Evolutionary conservation across 495 filamentous ascomycete genomes (phyloP).

Genomic region (Entonaema liquescens): DNA sequence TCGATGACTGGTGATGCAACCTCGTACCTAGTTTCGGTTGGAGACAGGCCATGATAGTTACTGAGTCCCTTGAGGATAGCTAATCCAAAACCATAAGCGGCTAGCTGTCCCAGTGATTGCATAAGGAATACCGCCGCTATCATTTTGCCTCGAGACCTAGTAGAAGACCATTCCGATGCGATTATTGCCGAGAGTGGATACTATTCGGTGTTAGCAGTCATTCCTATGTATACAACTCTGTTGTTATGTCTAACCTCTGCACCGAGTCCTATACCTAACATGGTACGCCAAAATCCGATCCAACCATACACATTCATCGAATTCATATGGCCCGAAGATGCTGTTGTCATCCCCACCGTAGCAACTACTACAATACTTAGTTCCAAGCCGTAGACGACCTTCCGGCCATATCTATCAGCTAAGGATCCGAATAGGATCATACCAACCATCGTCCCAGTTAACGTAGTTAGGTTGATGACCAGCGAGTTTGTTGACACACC

Average conservation of each 20-base stretch:
- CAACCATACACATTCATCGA: constrained; percentile 66
- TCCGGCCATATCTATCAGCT: constrained; percentile 69
- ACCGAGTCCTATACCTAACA: constrained; percentile 63
- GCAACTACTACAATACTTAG: constrained; percentile 63
- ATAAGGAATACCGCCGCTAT: constrained; percentile 72
- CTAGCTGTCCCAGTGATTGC: constrained; percentile 72
- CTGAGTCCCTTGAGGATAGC: constrained; percentile 63
- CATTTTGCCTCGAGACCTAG: constrained; percentile 66
- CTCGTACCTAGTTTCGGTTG: constrained; percentile 60
- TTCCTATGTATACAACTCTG: neutral
- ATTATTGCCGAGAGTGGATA: constrained; percentile 63
- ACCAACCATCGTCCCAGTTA: constrained; percentile 66
- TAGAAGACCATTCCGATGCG: constrained; percentile 70
- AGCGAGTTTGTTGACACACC: constrained; percentile 19
- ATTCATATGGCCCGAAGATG: constrained; percentile 42
- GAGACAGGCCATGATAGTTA: constrained; percentile 49
- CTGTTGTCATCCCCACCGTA: constrained; percentile 63
- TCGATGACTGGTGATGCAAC: constrained; percentile 48
- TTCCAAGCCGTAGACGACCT: constrained; percentile 70
- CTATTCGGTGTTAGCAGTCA: constrained; percentile 24
- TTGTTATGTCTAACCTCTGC: constrained; percentile 43
- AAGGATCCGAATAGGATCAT: constrained; percentile 70
- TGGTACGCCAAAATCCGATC: constrained; percentile 66
- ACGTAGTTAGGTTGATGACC: constrained; percentile 65
- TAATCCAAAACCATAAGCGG: constrained; percentile 53